Conservation (phyloP, 495 filamentous ascomycete genomes). For the Penicillium angulare region DNA sequence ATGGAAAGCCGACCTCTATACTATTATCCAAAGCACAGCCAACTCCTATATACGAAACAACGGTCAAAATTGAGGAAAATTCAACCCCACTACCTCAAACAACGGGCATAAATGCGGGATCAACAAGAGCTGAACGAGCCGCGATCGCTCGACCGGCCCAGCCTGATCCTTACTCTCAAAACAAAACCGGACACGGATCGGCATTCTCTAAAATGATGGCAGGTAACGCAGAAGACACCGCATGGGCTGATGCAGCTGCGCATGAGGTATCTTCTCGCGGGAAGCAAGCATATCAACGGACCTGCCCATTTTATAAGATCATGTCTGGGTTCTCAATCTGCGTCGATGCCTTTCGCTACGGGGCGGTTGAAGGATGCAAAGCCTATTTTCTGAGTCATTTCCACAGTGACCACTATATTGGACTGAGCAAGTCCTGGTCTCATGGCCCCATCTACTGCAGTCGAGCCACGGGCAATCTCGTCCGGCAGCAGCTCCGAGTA, state of each 20-base stretch:
- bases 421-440: conserved; percentile 80
- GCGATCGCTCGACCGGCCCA: conserved; percentile 74
- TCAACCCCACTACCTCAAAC: conserved; percentile 13
- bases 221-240: conserved; percentile 80
- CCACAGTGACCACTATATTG: conserved; percentile 96
- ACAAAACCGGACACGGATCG: conserved; percentile 43
- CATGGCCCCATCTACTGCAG: conserved; percentile 98
- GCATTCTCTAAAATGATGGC: conserved; percentile 94
- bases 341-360: conserved; percentile 96
- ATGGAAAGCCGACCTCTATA: conserved; percentile 61
- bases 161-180: conserved; percentile 65
- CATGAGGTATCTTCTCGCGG: conserved; percentile 74
- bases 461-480: conserved; percentile 83
- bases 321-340: conserved; percentile 87
- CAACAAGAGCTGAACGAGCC: conserved; percentile 61
- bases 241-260: conserved; percentile 85
- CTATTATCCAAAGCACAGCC: not conserved
- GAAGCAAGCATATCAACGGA: conserved; percentile 85
- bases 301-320: conserved; percentile 98
- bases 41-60: too few species aligned
- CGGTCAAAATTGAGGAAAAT: not conserved
- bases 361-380: conserved; percentile 83
- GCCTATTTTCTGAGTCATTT: conserved; percentile 99
- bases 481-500: conserved; percentile 80
- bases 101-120: conserved; percentile 20